phyloP scores from a whole-genome alignment of 2,329 filamentous ascomycete genomes.

The Cordyceps pruinosa region DNA sequence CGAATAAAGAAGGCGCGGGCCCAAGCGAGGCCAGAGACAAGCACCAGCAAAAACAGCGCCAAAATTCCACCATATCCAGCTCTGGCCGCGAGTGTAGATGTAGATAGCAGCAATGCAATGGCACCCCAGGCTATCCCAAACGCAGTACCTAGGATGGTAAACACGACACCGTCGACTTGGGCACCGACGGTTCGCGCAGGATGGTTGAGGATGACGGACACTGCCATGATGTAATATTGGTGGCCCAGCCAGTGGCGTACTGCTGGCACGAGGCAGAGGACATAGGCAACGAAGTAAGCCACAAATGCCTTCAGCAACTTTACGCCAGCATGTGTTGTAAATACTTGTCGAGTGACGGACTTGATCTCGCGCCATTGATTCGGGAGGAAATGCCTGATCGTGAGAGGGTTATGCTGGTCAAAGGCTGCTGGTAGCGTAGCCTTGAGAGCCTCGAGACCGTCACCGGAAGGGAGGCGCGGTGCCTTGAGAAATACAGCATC shows the following conservation, averaged over 20 bases:
- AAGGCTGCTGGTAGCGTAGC: conserved; percentile 41
- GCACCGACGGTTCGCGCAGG: conserved; percentile 48
- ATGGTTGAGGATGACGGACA: conserved; percentile 53
- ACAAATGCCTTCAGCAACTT: conserved; percentile 46
- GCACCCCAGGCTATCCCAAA: conserved; percentile 49
- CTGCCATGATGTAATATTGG: conserved; percentile 48
- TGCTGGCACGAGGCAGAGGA: conserved; percentile 45
- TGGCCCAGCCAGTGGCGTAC: conserved; percentile 44
- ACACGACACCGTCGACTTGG: conserved; percentile 48
- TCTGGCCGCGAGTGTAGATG: conserved; percentile 38
- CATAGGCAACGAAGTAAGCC: conserved; percentile 51
- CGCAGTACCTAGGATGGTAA: conserved; percentile 47
- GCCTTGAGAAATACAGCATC: conserved; percentile 42
- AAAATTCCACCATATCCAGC: conserved; percentile 47
- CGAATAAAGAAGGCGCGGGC: conserved; percentile 49
- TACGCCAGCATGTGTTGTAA: conserved; percentile 44
- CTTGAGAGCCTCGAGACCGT: conserved; percentile 33
- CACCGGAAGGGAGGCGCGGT: conserved; percentile 28
- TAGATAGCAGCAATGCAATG: conserved; percentile 47
- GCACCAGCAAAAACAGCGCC: conserved; percentile 47
- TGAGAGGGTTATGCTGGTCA: conserved; percentile 40
- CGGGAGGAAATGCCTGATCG: conserved; percentile 38
- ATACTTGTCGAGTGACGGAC: conserved; percentile 32
- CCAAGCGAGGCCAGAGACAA: conserved; percentile 45
- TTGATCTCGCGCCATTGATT: conserved; percentile 40